Conservation (phyloP, 441 rosid genomes). For the Melastoma candidum region DNA sequence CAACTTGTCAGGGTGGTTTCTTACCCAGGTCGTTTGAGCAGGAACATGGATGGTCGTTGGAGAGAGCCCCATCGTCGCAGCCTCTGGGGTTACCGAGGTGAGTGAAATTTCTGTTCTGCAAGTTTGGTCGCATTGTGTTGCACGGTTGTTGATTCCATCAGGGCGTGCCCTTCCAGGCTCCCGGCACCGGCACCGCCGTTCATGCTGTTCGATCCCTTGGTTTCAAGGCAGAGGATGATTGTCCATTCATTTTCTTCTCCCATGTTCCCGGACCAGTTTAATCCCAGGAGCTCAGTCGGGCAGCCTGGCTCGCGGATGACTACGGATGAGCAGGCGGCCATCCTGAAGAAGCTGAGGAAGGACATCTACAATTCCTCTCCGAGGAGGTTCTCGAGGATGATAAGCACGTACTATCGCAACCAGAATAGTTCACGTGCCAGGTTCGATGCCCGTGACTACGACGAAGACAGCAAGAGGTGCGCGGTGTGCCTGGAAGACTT, state of each 20-base stretch:
- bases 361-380: conserved; percentile 46
- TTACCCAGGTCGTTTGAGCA: too few species aligned
- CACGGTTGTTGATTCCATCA: too few species aligned
- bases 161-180: too few species aligned
- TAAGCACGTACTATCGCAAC: conserved; percentile 48
- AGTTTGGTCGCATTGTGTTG: too few species aligned
- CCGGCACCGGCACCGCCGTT: too few species aligned
- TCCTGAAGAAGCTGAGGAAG: conserved; percentile 40
- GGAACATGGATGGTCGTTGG: too few species aligned
- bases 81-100: too few species aligned
- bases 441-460: conserved; percentile 7
- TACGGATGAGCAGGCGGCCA: conserved; percentile 26
- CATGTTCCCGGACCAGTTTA: not conserved
- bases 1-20: too few species aligned
- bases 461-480: conserved; percentile 51
- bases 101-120: too few species aligned
- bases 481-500: conserved; percentile 78
- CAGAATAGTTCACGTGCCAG: conserved; percentile 4
- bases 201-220: too few species aligned
- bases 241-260: conserved; percentile 5
- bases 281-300: conserved; percentile 1
- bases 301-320: conserved; percentile 21
- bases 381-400: conserved; percentile 30
- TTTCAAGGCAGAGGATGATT: not conserved
- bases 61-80: too few species aligned